Conservation (phyloP, 441 rosid genomes). For the Arabidopsis lyrata region DNA sequence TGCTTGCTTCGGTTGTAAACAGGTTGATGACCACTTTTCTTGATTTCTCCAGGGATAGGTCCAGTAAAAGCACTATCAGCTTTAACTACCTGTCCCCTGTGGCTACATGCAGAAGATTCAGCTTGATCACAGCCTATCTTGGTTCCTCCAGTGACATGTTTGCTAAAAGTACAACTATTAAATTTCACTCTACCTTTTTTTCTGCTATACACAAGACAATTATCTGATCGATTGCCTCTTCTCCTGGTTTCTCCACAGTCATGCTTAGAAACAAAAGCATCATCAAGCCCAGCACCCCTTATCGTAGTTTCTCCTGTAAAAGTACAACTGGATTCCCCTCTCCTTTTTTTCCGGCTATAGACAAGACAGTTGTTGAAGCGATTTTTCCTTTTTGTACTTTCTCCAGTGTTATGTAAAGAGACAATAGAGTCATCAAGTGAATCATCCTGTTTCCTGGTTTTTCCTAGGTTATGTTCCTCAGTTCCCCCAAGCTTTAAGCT, state of each 20-base stretch:
- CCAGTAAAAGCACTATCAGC: constrained; percentile 24
- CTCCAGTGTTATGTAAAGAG: constrained; percentile 28
- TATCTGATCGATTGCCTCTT: constrained; percentile 27
- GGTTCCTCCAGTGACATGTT: constrained; percentile 29
- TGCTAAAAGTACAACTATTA: constrained; percentile 23
- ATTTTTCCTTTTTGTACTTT: constrained; percentile 33
- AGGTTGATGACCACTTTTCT: constrained; percentile 37
- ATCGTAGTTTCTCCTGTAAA: constrained; percentile 20
- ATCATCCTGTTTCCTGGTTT: constrained; percentile 43
- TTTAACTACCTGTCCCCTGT: constrained; percentile 24
- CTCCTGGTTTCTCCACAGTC: constrained; percentile 37
- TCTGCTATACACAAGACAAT: constrained; percentile 37
- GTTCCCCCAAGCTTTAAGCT: constrained; percentile 41
- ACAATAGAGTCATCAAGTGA: constrained; percentile 32
- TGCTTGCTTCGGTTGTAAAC: constrained; percentile 30
- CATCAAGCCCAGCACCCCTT: constrained; percentile 32
- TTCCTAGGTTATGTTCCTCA: constrained; percentile 41
- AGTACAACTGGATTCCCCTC: constrained; percentile 16
- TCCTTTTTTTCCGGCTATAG: constrained; percentile 41
- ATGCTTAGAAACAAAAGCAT: constrained; percentile 28
- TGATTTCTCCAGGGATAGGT: constrained; percentile 25
- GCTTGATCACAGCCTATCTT: constrained; percentile 28
- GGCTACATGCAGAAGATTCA: constrained; percentile 33
- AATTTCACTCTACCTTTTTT: constrained; percentile 32
- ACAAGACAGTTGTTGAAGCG: constrained; percentile 40